Evolutionary conservation across 1,139 yeast species (phyloP).

Genomic region (Sporopachydermia cereana): DNA sequence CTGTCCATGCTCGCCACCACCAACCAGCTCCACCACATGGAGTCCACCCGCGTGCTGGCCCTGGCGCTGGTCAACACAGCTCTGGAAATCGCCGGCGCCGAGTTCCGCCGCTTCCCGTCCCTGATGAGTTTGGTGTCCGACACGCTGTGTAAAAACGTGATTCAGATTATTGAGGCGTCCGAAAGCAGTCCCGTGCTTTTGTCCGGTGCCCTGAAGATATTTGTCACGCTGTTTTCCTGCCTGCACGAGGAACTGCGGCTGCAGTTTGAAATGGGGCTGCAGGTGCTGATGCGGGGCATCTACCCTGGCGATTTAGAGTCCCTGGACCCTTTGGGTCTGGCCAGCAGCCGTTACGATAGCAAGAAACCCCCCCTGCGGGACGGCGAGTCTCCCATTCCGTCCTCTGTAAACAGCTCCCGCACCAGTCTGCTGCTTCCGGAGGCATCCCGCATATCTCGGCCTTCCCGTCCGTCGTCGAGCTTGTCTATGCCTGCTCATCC

Average conservation of each 20-base stretch:
- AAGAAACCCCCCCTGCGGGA: background rate
- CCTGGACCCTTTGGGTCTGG: slow-evolving; percentile 1
- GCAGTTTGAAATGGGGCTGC: slow-evolving; percentile 38
- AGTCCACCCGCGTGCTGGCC: slow-evolving; percentile 77
- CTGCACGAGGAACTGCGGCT: slow-evolving; percentile 48
- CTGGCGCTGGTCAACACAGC: slow-evolving; percentile 65
- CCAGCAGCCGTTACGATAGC: too few relatives aligned
- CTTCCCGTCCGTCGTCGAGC: background rate
- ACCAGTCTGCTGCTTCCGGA: background rate
- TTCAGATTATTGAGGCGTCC: slow-evolving; percentile 64
- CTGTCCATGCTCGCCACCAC: slow-evolving; percentile 80
- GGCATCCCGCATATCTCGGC: background rate
- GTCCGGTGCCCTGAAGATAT: slow-evolving; percentile 64
- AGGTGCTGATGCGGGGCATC: slow-evolving; percentile 2
- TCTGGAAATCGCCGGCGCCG: slow-evolving; percentile 69
- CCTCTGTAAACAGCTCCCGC: background rate
- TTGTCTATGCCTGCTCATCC: background rate
- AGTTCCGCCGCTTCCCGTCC: slow-evolving; percentile 53
- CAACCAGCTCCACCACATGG: slow-evolving; percentile 76
- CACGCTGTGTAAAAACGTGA: slow-evolving; percentile 69
- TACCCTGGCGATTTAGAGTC: slow-evolving; percentile 1
- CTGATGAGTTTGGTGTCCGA: slow-evolving; percentile 62
- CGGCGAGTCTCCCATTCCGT: background rate
- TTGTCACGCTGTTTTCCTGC: slow-evolving; percentile 53
- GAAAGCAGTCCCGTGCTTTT: slow-evolving; percentile 55